Conservation (phyloP, 352 stramenopile genomes). For the Phytophthora chlamydospora region DNA sequence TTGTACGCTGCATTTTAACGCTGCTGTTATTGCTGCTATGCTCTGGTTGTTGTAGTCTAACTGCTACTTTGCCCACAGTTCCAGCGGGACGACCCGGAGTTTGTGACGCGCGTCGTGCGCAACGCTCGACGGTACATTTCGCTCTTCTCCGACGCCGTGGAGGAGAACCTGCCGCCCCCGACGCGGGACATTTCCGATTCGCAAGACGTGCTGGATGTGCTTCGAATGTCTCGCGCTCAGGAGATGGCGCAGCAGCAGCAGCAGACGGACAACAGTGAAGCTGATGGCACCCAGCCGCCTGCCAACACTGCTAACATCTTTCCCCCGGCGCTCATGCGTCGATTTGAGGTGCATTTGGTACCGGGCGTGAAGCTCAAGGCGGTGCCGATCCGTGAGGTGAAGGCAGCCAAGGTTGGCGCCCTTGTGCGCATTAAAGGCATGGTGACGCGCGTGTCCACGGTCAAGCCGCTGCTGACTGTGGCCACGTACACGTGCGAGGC, state of each 20-base stretch:
- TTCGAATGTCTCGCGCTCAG: slow-evolving; percentile 77
- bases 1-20: slow-evolving; percentile 59
- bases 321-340: slow-evolving; percentile 92
- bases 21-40: slow-evolving; percentile 55
- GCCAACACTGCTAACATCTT: slow-evolving; percentile 76
- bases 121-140: slow-evolving; percentile 91
- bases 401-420: slow-evolving; percentile 93
- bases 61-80: slow-evolving; percentile 42
- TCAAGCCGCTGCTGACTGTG: slow-evolving; percentile 97
- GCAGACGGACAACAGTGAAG: slow-evolving; percentile 37
- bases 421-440: slow-evolving; percentile 98
- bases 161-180: slow-evolving; percentile 85
- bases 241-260: slow-evolving; percentile 67
- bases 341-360: slow-evolving; percentile 85
- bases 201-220: slow-evolving; percentile 86
- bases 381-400: slow-evolving; percentile 94
- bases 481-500: slow-evolving; percentile 98
- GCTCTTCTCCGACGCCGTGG: slow-evolving; percentile 88
- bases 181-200: slow-evolving; percentile 81
- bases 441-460: slow-evolving; percentile 98
- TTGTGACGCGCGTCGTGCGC: slow-evolving; percentile 83
- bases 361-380: slow-evolving; percentile 88
- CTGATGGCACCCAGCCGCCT: slow-evolving; percentile 26
- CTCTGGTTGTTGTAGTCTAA: slow-evolving; percentile 40
- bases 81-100: slow-evolving; percentile 76